phyloP scores from a whole-genome alignment of 2,329 filamentous ascomycete genomes.

The Corynespora cassiicola region DNA sequence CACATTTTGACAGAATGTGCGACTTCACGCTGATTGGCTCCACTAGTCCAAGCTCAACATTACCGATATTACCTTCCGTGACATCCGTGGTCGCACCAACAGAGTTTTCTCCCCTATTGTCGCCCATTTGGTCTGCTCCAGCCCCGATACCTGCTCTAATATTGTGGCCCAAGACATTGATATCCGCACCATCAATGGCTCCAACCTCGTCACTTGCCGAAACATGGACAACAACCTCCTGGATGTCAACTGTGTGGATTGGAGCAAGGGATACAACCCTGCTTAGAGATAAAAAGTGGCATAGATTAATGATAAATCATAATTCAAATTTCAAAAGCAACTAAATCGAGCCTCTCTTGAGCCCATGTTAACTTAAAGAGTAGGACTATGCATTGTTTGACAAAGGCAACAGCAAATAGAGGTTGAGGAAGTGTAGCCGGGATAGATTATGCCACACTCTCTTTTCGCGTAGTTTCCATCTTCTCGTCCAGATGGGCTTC shows the following conservation, averaged over 20 bases:
- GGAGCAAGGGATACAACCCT: constrained; percentile 9
- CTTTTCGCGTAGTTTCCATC: constrained; percentile 6
- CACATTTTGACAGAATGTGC: no score
- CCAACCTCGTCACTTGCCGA: constrained; percentile 18
- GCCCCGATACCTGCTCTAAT: constrained; percentile 14
- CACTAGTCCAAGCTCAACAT: constrained; percentile 15
- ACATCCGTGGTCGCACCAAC: constrained; percentile 12
- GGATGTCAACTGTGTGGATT: constrained; percentile 16
- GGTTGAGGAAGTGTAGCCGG: no score
- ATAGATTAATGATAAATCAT: no score
- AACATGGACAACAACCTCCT: constrained; percentile 15
- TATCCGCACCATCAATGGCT: constrained; percentile 18
- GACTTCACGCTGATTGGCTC: no score
- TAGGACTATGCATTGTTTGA: no score
- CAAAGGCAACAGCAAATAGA: no score
- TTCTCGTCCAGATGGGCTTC: constrained; percentile 15
- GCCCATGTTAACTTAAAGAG: no score
- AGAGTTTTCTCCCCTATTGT: constrained; percentile 16
- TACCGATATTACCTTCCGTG: constrained; percentile 11
- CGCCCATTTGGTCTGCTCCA: constrained; percentile 9
- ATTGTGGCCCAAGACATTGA: constrained; percentile 20
- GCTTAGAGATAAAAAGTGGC: no score
- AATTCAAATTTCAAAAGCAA: no score
- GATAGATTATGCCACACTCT: no score
- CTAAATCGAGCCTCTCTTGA: no score